Base-by-base conservation (phyloP, 192 early-diverging fungal genomes). In the Lunasporangiospora selenospora region DNA sequence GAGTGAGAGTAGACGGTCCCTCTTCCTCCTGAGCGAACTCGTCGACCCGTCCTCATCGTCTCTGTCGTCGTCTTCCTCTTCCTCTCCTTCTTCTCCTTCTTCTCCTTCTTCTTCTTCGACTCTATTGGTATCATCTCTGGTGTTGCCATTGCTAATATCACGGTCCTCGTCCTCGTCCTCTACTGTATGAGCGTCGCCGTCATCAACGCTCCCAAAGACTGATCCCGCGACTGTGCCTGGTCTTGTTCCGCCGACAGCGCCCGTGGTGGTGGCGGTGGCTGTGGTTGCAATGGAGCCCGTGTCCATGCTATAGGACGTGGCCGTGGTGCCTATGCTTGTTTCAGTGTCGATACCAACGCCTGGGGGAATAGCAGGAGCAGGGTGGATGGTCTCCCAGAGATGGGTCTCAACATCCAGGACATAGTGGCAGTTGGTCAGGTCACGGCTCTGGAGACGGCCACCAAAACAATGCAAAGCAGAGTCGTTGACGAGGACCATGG, bases 351-450 rank as follows among this genome's bases (percentile, higher is more conserved):
- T 19, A 18, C 16, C 19, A 18, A 18, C 16, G 19, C 19, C 16
- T 37, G 34, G 18, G 26, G 29, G 13, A 10, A 30, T 19, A 6
- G 30, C 32, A 11, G 49, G 31, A 23, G 32, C 50, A 31, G 39
- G 11, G 8, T 62, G 36, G 19, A 62, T 36, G 2, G 39, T 53
- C 6, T 53, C 49, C 48, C 60, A 53, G 15, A 32, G 42, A 2
- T 45, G 41, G 18, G 51, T 53, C 27, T 62, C 51, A 38, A 62
- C 40, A 40, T 62, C 51, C 16, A 62, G 60, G 10, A 62, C 51
- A 19, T 51, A 53, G 38, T 62, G 60, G 24, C 40, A 43, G 29
- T 53, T 62, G 29, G 60, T 62, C 26, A 53, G 27, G 16, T 62
- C 51, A 2, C 49, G 49, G 19, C 52, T 51, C 32, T 62, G 43